Percentiles rank a stretch among this genome's conserved stretches.
Evolutionary conservation across 768 basidiomycete genomes (phyloP).

Genomic region (Polyporus arcularius): DNA sequence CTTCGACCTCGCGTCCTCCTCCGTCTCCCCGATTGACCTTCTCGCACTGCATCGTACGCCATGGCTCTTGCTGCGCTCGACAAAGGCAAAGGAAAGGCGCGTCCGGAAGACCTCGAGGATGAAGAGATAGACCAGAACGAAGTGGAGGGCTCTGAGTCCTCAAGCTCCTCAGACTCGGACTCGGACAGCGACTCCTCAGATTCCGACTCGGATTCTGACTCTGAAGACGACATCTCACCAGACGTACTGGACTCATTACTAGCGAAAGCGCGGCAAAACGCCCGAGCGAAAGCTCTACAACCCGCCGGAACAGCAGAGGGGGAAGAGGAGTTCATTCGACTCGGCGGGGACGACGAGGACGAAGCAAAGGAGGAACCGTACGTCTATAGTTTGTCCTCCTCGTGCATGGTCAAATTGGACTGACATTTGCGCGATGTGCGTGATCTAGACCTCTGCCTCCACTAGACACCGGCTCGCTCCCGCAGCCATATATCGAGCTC

Average conservation of each 20-base stretch:
- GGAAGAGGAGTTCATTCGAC: conserved; percentile 55
- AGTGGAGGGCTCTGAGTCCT: conserved; percentile 5
- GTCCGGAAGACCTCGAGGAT: conserved; percentile 14
- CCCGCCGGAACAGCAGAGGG: conserved; percentile 32
- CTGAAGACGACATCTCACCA: conserved; percentile 51
- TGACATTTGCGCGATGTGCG: background rate
- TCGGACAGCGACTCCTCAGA: conserved; percentile 21
- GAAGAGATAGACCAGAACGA: background rate
- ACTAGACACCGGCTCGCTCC: conserved; percentile 67
- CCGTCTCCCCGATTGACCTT: background rate
- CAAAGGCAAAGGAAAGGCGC: conserved; percentile 50
- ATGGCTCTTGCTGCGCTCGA: conserved; percentile 20
- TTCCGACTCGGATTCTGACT: conserved; percentile 41
- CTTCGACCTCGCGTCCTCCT: background rate
- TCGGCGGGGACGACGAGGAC: conserved; percentile 35
- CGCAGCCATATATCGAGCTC: conserved; percentile 63
- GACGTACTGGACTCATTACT: conserved; percentile 66
- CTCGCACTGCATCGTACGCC: background rate
- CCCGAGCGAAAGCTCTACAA: conserved; percentile 21
- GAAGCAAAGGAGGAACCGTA: conserved; percentile 19
- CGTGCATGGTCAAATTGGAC: no score
- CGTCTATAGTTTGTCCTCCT: conserved; percentile 1
- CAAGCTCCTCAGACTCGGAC: conserved; percentile 15
- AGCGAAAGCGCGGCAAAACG: conserved; percentile 59
- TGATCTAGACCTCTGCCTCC: conserved; percentile 54